Percentiles rank a stretch among this genome's conserved stretches.
Evolutionary conservation across 2,329 filamentous ascomycete species (phyloP).

Genomic region (Aphanoascus verrucosus): DNA sequence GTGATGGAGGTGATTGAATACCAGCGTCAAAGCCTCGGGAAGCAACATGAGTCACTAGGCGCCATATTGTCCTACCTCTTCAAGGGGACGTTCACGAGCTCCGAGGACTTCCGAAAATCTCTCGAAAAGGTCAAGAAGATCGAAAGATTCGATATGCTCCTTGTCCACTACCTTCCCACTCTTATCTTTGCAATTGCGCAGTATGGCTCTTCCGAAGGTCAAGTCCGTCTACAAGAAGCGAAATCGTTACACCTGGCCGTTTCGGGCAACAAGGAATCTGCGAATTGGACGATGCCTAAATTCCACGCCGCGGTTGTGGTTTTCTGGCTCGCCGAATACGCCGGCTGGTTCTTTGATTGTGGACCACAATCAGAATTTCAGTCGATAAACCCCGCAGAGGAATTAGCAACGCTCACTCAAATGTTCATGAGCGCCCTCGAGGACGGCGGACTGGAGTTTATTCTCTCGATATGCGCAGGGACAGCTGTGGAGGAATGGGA

Average conservation of each 20-base stretch:
- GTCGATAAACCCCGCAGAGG: slow-evolving; percentile 53
- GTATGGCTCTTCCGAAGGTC: slow-evolving; percentile 67
- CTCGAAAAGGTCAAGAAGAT: slow-evolving; percentile 56
- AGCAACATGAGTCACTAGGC: slow-evolving; percentile 81
- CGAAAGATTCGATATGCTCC: slow-evolving; percentile 64
- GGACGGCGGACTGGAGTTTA: slow-evolving; percentile 85
- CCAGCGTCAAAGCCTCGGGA: slow-evolving; percentile 66
- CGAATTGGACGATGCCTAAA: slow-evolving; percentile 60
- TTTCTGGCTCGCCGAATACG: slow-evolving; percentile 91
- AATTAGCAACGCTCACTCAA: slow-evolving; percentile 60
- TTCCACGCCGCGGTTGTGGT: slow-evolving; percentile 68
- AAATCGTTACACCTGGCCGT: slow-evolving; percentile 60
- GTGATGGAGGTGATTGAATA: slow-evolving; percentile 68
- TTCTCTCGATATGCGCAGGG: slow-evolving; percentile 74
- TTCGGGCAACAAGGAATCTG: slow-evolving; percentile 54
- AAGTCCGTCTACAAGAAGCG: slow-evolving; percentile 56
- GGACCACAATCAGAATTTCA: slow-evolving; percentile 49
- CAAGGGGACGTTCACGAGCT: slow-evolving; percentile 59
- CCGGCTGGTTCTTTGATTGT: slow-evolving; percentile 73
- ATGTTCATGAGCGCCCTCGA: slow-evolving; percentile 67
- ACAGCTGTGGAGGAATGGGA: slow-evolving; percentile 74
- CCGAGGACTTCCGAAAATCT: slow-evolving; percentile 63
- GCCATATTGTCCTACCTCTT: slow-evolving; percentile 71
- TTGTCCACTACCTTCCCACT: slow-evolving; percentile 73
- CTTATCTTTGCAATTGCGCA: slow-evolving; percentile 65